Base-by-base conservation (phyloP, 208 protist species). In the Acanthamoeba sp. region DNA sequence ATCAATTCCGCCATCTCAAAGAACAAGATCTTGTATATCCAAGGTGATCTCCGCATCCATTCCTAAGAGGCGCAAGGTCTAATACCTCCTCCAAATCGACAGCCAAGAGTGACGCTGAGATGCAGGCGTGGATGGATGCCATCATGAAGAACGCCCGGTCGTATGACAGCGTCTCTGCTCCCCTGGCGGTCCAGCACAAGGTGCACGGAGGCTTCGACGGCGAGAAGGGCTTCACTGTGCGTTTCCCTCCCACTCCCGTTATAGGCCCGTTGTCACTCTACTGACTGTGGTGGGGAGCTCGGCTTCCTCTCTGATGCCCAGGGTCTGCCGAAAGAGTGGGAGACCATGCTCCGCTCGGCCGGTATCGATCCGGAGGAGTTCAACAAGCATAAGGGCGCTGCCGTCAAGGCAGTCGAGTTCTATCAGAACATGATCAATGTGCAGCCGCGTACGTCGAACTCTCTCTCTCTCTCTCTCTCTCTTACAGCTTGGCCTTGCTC, bases 321-420 rank as follows among this genome's bases (percentile, higher is more conserved):
- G 93, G 95, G 96, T 40, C 85, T 97, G 73, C 96, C 96, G 45
- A 91, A 84, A 18, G 95, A 97, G 66, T 97, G 96, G 96, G 96
- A 96, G 45, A 91, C 87, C 9, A 94, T 97, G n/a, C 78, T 97
- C n/a, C 93, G 95, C 12, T 85, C 73, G 22, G 78, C 76, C 38
- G 92, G 92, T 73, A 95, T 96, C 59, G 64, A 50, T 10, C 76
- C 91, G 48, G 85, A 92, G 40, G 80, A 89, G 34, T 55, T 89
- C 48, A 64, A 55, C 42, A 64, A 89, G 52, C 80, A 89, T 48
- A 89, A 89, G 52, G 80, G 80, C 29, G 80, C 42, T 22, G 80
- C 80, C 50, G 52, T 89, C 52, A 55, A 42, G 48, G 80, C 80
- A 4, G 80, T 89, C 22, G 80, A 89, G 48, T 89, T 89, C 52